A percentile compares a stretch with the other conserved stretches of the same genome.
These are phyloP conservation scores for Salix purpurea DNA, from an alignment of 345 rosid species.

Conservation along the genomic window DNA sequence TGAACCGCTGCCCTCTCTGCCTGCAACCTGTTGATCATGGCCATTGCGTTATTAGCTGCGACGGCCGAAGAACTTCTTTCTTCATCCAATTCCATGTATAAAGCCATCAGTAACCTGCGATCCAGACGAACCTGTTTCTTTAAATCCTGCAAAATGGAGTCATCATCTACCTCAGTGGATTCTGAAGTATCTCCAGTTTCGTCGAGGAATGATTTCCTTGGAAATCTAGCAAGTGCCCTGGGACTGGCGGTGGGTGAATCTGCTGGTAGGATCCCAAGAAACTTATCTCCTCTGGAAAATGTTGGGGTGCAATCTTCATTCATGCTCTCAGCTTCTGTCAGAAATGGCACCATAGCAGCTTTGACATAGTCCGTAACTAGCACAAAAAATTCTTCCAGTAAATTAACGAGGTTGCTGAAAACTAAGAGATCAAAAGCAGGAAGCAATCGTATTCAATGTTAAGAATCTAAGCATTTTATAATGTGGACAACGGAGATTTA, in stretches of 20 bases:
- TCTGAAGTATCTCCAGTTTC: slow-evolving; percentile 47
- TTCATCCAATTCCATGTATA: slow-evolving; percentile 90
- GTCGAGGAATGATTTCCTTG: slow-evolving; percentile 48
- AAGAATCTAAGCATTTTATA: background rate
- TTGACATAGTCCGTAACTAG: slow-evolving; percentile 40
- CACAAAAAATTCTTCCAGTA: background rate
- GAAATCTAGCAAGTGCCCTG: slow-evolving; percentile 39
- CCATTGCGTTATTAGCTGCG: slow-evolving; percentile 94
- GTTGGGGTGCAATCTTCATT: slow-evolving; percentile 47
- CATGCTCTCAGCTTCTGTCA: slow-evolving; percentile 40
- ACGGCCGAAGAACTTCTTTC: slow-evolving; percentile 83
- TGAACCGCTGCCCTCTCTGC: slow-evolving; percentile 86
- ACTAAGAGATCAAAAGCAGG: background rate
- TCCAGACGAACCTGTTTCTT: slow-evolving; percentile 77
- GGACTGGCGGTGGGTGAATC: slow-evolving; percentile 71
- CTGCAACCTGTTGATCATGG: slow-evolving; percentile 88
- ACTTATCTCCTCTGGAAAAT: slow-evolving; percentile 53
- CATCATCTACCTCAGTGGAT: slow-evolving; percentile 40
- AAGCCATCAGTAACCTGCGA: slow-evolving; percentile 68
- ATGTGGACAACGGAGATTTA: background rate
- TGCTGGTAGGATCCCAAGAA: slow-evolving; percentile 64
- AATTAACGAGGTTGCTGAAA: background rate
- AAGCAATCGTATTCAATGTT: background rate
- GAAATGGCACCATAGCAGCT: slow-evolving; percentile 33
- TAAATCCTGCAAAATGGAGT: slow-evolving; percentile 52